Percentiles rank a stretch among this genome's conserved stretches.
Conservation (phyloP, 164 flowering plant species). For the grape (Vitis vinifera) region ASM3070453v1 NC_081814.1:5562001-5562500, state of each 20-base stretch:
- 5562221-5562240: background rate
- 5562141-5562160: too few species aligned
- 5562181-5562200: too few species aligned
- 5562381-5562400: background rate
- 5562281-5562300: conserved; percentile 40
- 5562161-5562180: too few species aligned
- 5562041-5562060: too few species aligned
- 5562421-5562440: conserved; percentile 18
- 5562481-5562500: background rate
- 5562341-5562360: background rate
- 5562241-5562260: conserved; percentile 32
- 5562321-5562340: conserved; percentile 17
- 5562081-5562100: too few species aligned
- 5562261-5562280: conserved; percentile 24
- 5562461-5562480: background rate
- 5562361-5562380: background rate
- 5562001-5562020: too few species aligned
- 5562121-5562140: too few species aligned
- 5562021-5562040: too few species aligned
- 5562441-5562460: conserved; percentile 11
- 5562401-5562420: conserved; percentile 18
- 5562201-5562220: too few species aligned
- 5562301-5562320: conserved; percentile 37
- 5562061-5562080: too few species aligned
- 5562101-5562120: too few species aligned